Conservation (phyloP, 1,284 basidiomycete genomes). For the Salmacisia buchloeana region DNA sequence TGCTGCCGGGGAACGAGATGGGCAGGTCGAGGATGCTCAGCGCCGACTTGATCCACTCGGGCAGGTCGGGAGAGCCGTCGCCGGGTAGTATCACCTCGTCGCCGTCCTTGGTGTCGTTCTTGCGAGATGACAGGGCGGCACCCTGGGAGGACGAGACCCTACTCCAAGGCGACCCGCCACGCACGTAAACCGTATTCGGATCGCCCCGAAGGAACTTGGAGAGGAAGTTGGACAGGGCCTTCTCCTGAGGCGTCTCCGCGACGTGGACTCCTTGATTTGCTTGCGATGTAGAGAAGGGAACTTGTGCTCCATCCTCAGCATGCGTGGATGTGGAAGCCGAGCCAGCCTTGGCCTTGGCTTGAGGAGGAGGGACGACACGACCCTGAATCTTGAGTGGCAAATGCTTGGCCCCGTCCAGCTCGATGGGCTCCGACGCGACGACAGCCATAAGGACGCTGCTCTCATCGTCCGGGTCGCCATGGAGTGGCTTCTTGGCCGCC, state of each 20-base stretch:
- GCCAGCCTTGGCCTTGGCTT: constrained; percentile 9
- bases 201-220: constrained; percentile 40
- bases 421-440: constrained; percentile 37
- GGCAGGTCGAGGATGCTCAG: constrained; percentile 34
- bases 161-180: constrained; percentile 36
- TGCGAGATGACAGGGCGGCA: background rate
- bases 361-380: constrained; percentile 34
- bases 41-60: constrained; percentile 36
- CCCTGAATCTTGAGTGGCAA: constrained; percentile 29
- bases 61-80: constrained; percentile 27
- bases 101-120: background rate
- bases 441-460: constrained; percentile 33
- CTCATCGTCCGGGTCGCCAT: constrained; percentile 2
- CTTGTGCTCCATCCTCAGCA: background rate
- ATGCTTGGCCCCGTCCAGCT: constrained; percentile 31
- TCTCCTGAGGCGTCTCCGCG: constrained; percentile 26
- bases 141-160: background rate
- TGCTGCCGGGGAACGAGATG: constrained; percentile 40
- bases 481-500: constrained; percentile 16
- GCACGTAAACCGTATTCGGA: constrained; percentile 37
- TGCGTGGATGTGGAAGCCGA: background rate
- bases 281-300: background rate
- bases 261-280: background rate
- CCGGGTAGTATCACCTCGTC: constrained; percentile 23
- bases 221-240: constrained; percentile 39